Evolutionary conservation across 257 asterid species (phyloP).

Genomic region (Ajuga chamaepitys): DNA sequence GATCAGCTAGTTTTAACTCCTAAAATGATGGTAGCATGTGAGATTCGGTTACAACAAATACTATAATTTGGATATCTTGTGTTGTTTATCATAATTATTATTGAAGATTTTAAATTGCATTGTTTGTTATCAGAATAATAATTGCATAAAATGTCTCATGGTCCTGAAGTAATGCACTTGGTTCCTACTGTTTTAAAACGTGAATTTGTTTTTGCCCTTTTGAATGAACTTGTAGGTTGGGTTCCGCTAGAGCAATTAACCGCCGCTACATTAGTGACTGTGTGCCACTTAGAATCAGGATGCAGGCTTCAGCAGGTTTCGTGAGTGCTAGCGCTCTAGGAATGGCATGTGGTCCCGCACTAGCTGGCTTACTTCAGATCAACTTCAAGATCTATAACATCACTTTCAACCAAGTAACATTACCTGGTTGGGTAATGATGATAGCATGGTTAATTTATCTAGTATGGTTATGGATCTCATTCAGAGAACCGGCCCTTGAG

Average conservation of each 20-base stretch:
- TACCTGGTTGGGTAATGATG: constrained; percentile 99
- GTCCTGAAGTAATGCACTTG: constrained; percentile 8
- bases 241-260: constrained; percentile 97
- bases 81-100: too few relatives aligned
- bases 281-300: constrained; percentile 81
- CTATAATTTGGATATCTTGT: too few relatives aligned
- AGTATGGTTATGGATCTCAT: constrained; percentile 78
- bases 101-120: too few relatives aligned
- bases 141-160: too few relatives aligned
- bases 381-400: constrained; percentile 55
- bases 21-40: too few relatives aligned
- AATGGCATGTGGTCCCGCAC: constrained; percentile 99
- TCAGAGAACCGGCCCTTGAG: constrained; percentile 68
- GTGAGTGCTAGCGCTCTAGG: constrained; percentile 99
- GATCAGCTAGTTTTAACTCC: too few relatives aligned
- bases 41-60: too few relatives aligned
- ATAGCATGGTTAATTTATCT: constrained; percentile 70
- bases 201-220: too few relatives aligned
- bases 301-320: constrained; percentile 99
- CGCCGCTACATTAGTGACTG: constrained; percentile 95
- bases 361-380: constrained; percentile 86
- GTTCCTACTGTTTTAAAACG: too few relatives aligned
- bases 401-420: constrained; percentile 75
- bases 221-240: constrained; percentile 67
- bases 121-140: too few relatives aligned